A percentile compares a stretch with the other conserved stretches of the same genome.
These are phyloP conservation scores for Pyricularia grisea DNA, from an alignment of 2,329 filamentous ascomycete genomes.

Conservation along the genomic window DNA sequence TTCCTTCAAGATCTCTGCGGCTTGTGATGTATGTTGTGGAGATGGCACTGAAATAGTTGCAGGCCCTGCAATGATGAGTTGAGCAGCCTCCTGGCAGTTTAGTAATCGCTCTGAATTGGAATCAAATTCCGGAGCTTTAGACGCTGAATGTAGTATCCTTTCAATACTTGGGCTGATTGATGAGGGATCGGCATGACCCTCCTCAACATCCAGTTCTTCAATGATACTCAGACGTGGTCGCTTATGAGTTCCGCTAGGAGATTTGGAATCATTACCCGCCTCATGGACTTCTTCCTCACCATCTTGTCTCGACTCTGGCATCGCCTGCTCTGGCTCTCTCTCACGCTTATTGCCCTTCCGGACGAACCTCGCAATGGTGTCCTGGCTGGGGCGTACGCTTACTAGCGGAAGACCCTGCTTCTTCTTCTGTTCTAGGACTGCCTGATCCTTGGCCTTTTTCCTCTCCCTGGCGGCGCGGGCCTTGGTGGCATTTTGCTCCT, in stretches of 20 bases:
- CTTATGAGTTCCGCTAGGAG: background rate
- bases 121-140: background rate
- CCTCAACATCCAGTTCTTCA: background rate
- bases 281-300: background rate
- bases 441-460: conserved; percentile 44
- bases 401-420: conserved; percentile 43
- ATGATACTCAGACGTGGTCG: conserved; percentile 4
- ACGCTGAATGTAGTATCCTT: background rate
- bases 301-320: background rate
- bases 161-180: background rate
- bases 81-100: background rate
- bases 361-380: conserved; percentile 45
- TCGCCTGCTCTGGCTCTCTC: conserved; percentile 10
- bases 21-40: background rate
- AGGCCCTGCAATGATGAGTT: background rate
- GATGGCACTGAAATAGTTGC: background rate
- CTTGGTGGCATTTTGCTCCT: conserved; percentile 35
- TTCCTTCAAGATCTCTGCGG: background rate
- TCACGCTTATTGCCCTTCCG: conserved; percentile 13
- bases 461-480: conserved; percentile 42
- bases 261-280: background rate
- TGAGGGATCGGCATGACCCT: background rate
- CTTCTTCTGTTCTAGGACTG: conserved; percentile 38
- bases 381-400: conserved; percentile 46
- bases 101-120: background rate